Conservation (phyloP, 2,329 filamentous ascomycete species). For the Claviceps arundinis region DNA sequence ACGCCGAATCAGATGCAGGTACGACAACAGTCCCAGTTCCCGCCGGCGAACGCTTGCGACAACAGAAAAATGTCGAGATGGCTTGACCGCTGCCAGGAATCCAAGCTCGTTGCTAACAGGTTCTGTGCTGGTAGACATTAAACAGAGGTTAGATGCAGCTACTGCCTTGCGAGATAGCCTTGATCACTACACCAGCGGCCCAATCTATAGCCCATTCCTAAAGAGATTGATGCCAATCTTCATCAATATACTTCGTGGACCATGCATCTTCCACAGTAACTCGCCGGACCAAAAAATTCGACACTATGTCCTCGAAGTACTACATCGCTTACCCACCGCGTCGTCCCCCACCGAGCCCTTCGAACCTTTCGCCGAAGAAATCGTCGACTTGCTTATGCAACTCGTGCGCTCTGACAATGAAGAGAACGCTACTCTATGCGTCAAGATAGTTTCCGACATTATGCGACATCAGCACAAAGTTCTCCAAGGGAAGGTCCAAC, state of each 20-base stretch:
- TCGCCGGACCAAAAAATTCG: constrained; percentile 87
- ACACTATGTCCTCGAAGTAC: constrained; percentile 84
- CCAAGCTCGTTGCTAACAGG: not conserved
- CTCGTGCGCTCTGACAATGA: constrained; percentile 89
- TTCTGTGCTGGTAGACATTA: constrained; percentile 47
- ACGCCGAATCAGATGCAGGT: constrained; percentile 36
- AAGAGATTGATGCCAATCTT: constrained; percentile 83
- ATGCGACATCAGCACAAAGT: constrained; percentile 84
- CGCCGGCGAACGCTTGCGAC: not conserved
- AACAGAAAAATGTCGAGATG: not conserved
- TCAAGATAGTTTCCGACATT: constrained; percentile 96
- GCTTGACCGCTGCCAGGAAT: not conserved
- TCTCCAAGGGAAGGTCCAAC: constrained; percentile 66
- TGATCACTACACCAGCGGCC: constrained; percentile 71
- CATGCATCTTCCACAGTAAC: constrained; percentile 81
- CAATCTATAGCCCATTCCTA: constrained; percentile 68
- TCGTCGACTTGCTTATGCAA: constrained; percentile 81
- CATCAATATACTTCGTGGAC: constrained; percentile 68
- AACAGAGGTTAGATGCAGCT: constrained; percentile 69
- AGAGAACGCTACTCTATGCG: constrained; percentile 94
- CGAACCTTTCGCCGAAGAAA: constrained; percentile 76
- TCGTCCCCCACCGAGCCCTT: constrained; percentile 63
- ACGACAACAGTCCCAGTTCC: constrained; percentile 13
- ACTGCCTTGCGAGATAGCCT: constrained; percentile 81
- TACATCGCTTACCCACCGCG: constrained; percentile 69